Evolutionary conservation across 441 rosid genomes (phyloP).

Genomic region (Eruca vesicaria): DNA sequence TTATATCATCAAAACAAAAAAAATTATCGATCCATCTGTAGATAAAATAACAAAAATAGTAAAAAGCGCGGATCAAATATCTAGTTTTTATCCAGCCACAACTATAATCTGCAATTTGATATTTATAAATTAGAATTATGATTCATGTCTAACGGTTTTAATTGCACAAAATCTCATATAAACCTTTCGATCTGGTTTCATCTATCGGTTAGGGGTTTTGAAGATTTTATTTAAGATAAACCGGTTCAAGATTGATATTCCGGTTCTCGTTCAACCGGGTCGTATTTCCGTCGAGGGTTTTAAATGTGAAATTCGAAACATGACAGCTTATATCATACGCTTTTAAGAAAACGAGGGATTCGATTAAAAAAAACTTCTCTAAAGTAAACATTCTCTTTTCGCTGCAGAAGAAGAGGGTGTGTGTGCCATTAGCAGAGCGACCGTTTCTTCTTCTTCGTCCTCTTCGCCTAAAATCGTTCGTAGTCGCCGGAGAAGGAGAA

Average conservation of each 20-base stretch:
- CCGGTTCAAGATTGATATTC: background rate
- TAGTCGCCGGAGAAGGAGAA: conserved; percentile 18
- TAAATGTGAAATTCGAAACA: background rate
- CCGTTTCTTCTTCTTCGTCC: conserved; percentile 33
- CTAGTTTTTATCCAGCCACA: no score
- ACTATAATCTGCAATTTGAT: no score
- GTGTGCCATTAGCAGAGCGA: conserved; percentile 12
- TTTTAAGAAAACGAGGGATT: conserved; percentile 11
- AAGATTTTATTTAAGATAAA: background rate
- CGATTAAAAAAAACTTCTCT: conserved; percentile 11
- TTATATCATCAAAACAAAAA: no score
- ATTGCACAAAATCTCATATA: no score
- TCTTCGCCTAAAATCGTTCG: conserved; percentile 11
- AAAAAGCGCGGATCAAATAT: no score
- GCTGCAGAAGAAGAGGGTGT: no score
- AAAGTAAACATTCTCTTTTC: background rate
- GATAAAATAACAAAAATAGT: no score
- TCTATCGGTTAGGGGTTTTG: no score
- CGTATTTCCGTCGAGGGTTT: background rate
- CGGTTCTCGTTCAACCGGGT: background rate
- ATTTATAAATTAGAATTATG: no score
- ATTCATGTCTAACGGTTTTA: no score
- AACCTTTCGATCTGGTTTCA: no score
- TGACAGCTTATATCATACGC: background rate
- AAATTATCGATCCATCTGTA: no score